Percentiles rank a stretch among this genome's conserved stretches.
Conservation (phyloP, 2,329 filamentous ascomycete genomes). For the Diaporthe citrichinensis region DNA sequence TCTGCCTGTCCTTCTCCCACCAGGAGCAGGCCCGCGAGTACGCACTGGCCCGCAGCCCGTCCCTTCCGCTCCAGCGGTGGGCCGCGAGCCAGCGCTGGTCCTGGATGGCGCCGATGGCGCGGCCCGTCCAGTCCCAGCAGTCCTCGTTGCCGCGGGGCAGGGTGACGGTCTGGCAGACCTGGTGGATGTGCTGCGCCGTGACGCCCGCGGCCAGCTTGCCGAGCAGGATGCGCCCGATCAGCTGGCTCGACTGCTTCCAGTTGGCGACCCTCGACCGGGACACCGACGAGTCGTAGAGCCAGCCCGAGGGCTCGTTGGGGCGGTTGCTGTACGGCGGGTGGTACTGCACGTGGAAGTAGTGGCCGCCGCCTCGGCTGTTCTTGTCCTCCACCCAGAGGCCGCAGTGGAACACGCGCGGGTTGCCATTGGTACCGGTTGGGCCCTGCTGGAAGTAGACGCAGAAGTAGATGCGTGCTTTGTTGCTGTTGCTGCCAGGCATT, state of each 20-base stretch:
- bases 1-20: background rate
- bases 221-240: conserved; percentile 2
- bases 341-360: conserved; percentile 4
- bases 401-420: conserved; percentile 1
- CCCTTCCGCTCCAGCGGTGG: background rate
- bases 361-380: background rate
- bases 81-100: background rate
- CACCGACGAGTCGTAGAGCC: background rate
- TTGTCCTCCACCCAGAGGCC: conserved; percentile 4
- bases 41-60: background rate
- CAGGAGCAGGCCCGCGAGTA: background rate
- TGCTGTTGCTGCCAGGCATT: background rate
- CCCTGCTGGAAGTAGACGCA: conserved; percentile 14
- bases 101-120: background rate
- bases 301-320: background rate
- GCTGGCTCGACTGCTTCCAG: background rate
- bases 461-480: background rate
- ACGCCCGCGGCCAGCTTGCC: background rate
- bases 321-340: background rate
- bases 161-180: background rate
- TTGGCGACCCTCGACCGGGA: background rate
- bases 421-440: background rate
- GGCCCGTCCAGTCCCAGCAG: conserved; percentile 6
- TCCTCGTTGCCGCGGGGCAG: background rate
- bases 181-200: background rate